These are phyloP conservation scores for Acorus gramineus DNA, from an alignment of 106 monocot genomes.

Conservation along the genomic window DNA sequence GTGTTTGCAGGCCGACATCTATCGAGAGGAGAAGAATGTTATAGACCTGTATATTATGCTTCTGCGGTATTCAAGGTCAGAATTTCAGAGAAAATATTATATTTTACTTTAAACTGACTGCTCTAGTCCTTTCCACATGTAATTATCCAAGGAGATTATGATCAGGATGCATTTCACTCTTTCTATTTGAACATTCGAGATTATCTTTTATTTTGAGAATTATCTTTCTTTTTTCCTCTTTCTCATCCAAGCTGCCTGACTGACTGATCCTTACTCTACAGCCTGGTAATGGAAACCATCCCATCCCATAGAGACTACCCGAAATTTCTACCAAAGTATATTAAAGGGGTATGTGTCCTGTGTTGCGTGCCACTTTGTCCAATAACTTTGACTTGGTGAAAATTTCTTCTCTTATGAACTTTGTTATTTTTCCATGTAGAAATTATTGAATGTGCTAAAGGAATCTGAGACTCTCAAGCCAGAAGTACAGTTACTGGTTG, in stretches of 20 bases:
- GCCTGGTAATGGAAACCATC: constrained; percentile 80
- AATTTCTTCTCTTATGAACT: not conserved
- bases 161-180: too few relatives aligned
- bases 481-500: constrained; percentile 40
- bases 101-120: not conserved
- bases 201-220: too few relatives aligned
- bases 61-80: constrained; percentile 79
- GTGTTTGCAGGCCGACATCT: constrained; percentile 62
- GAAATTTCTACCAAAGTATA: constrained; percentile 8
- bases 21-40: constrained; percentile 74
- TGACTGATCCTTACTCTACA: constrained; percentile 13
- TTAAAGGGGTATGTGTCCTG: constrained; percentile 9
- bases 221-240: too few relatives aligned
- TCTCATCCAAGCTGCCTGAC: too few relatives aligned
- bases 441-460: constrained; percentile 36
- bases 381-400: not conserved
- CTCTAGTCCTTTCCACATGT: not conserved
- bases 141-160: not conserved
- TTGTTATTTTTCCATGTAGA: constrained; percentile 28
- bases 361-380: not conserved
- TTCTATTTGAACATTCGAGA: too few relatives aligned
- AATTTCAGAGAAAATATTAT: not conserved
- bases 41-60: constrained; percentile 91
- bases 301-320: constrained; percentile 57
- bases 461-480: constrained; percentile 81